Evolutionary conservation across 176 grass and related monocot genomes (phyloP).

Genomic region (Oryza longistaminata): DNA sequence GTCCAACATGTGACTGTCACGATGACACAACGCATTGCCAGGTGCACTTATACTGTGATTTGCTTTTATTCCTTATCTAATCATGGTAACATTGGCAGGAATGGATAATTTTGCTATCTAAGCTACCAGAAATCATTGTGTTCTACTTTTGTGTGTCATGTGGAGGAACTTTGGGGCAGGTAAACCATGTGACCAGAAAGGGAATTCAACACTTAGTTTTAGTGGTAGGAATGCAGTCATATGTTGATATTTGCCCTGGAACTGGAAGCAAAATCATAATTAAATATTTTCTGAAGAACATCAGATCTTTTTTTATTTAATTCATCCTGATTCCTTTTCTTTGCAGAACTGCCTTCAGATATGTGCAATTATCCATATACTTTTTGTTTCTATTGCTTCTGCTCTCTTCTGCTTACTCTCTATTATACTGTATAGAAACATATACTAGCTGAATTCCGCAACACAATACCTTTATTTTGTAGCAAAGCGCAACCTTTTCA

Average conservation of each 20-base stretch:
- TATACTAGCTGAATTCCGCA: neutral
- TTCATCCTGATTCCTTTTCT: neutral
- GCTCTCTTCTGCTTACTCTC: neutral
- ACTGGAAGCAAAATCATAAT: neutral
- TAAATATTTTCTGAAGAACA: neutral
- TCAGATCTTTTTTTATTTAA: neutral
- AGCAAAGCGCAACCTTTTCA: neutral
- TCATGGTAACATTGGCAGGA: constrained; percentile 23
- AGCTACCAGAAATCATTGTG: constrained; percentile 2
- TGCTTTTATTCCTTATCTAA: neutral
- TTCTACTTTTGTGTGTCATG: constrained; percentile 13
- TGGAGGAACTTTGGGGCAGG: constrained; percentile 20
- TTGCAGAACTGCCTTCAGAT: neutral
- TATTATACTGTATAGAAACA: neutral
- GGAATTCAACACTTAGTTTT: neutral
- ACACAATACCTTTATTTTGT: neutral
- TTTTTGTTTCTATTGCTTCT: constrained; percentile 3
- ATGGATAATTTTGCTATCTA: neutral
- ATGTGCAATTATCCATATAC: constrained; percentile 5
- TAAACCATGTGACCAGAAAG: constrained; percentile 27
- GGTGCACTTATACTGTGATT: constrained; percentile 13
- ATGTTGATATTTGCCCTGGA: neutral
- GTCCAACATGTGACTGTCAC: constrained; percentile 12
- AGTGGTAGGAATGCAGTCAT: neutral
- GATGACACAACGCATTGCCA: constrained; percentile 22